phyloP scores from a whole-genome alignment of 352 stramenopile species.

The Phytophthora podocarpi region DNA sequence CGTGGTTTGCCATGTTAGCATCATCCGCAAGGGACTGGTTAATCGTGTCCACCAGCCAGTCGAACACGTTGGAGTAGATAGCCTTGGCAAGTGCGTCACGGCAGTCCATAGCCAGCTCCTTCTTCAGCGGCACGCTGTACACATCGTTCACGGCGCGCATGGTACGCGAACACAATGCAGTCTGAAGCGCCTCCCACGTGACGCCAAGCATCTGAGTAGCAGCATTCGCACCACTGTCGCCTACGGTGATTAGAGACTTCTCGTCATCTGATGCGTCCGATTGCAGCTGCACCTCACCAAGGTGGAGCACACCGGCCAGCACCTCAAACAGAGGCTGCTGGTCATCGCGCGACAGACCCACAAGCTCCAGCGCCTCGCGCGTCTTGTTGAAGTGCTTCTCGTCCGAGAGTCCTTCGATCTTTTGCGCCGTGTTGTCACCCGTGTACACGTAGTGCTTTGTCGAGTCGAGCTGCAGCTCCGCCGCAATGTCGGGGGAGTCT shows the following conservation, averaged over 20 bases:
- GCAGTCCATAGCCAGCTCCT: slow-evolving; percentile 91
- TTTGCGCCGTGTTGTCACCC: slow-evolving; percentile 60
- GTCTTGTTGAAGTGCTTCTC: slow-evolving; percentile 88
- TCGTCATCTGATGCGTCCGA: slow-evolving; percentile 80
- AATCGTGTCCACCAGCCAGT: slow-evolving; percentile 95
- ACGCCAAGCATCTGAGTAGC: slow-evolving; percentile 91
- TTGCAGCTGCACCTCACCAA: slow-evolving; percentile 92
- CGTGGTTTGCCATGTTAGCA: slow-evolving; percentile 81
- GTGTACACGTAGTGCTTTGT: slow-evolving; percentile 68
- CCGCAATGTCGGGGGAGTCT: slow-evolving; percentile 53
- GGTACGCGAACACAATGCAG: slow-evolving; percentile 90
- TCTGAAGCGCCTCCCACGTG: slow-evolving; percentile 88
- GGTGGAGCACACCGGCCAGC: slow-evolving; percentile 93
- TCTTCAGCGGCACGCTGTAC: slow-evolving; percentile 70
- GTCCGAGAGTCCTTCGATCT: slow-evolving; percentile 80
- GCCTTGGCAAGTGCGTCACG: slow-evolving; percentile 96
- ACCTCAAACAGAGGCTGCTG: slow-evolving; percentile 94
- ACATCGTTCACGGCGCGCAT: slow-evolving; percentile 87
- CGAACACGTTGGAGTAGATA: slow-evolving; percentile 97
- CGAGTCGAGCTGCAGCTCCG: slow-evolving; percentile 55
- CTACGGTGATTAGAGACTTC: slow-evolving; percentile 66
- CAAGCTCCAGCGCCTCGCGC: slow-evolving; percentile 62
- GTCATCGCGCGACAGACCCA: slow-evolving; percentile 85
- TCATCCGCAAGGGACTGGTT: slow-evolving; percentile 90
- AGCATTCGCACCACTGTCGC: slow-evolving; percentile 44